Conservation (phyloP, 2,329 filamentous ascomycete species). For the Leptoxyphium fumago region DNA sequence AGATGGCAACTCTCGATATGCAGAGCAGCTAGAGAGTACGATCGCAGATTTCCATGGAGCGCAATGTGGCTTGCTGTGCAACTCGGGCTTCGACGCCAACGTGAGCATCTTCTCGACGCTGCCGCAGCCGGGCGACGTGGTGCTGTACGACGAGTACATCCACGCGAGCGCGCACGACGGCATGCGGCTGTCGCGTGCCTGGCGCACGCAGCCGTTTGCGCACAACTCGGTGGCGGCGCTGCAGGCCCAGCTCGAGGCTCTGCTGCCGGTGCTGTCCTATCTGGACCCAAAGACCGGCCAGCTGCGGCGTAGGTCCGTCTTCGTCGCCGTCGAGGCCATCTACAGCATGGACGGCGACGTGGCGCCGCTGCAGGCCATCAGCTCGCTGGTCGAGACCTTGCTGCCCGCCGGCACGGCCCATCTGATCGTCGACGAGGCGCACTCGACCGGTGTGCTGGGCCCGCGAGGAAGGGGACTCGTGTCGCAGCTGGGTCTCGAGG, state of each 20-base stretch:
- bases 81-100: slow-evolving; percentile 40
- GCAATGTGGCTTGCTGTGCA: slow-evolving; percentile 43
- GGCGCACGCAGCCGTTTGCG: slow-evolving; percentile 33
- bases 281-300: background rate
- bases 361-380: slow-evolving; percentile 46
- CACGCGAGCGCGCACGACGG: slow-evolving; percentile 71
- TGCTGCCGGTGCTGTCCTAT: slow-evolving; percentile 10
- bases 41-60: slow-evolving; percentile 48
- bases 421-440: slow-evolving; percentile 54
- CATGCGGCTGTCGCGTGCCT: slow-evolving; percentile 50
- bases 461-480: slow-evolving; percentile 43
- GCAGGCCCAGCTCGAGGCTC: slow-evolving; percentile 14
- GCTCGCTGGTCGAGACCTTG: slow-evolving; percentile 39
- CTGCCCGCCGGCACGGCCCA: slow-evolving; percentile 46
- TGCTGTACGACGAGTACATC: slow-evolving; percentile 61
- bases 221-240: slow-evolving; percentile 39
- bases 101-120: slow-evolving; percentile 32
- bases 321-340: slow-evolving; percentile 54
- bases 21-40: slow-evolving; percentile 41
- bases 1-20: slow-evolving; percentile 49
- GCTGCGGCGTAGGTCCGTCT: slow-evolving; percentile 36
- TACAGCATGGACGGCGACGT: slow-evolving; percentile 80
- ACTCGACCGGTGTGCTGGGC: slow-evolving; percentile 49
- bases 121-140: slow-evolving; percentile 31
- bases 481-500: slow-evolving; percentile 40